Percentiles rank a stretch among this genome's conserved stretches.
These are phyloP conservation scores for Yarrowia bubula DNA, from an alignment of 805 yeast species.

Conservation along the genomic window DNA sequence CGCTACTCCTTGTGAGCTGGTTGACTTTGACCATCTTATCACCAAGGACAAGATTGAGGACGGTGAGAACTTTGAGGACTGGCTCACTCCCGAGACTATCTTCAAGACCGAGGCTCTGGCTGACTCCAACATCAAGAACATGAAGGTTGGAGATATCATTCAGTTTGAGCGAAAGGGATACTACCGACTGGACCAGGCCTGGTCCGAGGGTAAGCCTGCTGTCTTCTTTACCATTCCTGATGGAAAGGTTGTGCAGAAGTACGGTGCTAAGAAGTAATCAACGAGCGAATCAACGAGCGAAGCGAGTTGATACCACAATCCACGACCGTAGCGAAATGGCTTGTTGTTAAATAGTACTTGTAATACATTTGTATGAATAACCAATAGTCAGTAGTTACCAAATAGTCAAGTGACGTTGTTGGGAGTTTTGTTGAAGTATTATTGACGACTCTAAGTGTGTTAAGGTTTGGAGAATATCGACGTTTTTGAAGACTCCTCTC, in stretches of 20 bases:
- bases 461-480: too few species aligned
- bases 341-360: too few species aligned
- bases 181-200: conserved; percentile 68
- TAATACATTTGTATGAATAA: too few species aligned
- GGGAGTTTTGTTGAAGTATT: too few species aligned
- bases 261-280: conserved; percentile 58
- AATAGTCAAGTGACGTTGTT: too few species aligned
- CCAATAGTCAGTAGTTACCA: too few species aligned
- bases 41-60: conserved; percentile 94
- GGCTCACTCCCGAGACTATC: conserved; percentile 82
- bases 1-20: conserved; percentile 68
- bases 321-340: too few species aligned
- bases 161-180: conserved; percentile 98
- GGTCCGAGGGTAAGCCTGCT: conserved; percentile 57
- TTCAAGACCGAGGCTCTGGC: conserved; percentile 76
- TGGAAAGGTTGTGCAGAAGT: conserved; percentile 77
- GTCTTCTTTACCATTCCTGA: conserved; percentile 93
- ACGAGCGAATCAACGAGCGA: background rate
- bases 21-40: conserved; percentile 91
- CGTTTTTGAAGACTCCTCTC: too few species aligned
- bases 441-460: too few species aligned
- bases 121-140: conserved; percentile 69
- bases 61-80: conserved; percentile 89
- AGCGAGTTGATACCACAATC: too few species aligned
- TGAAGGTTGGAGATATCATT: conserved; percentile 83